Base-by-base conservation (phyloP, 129 eudicot genomes). In the Sambucus nigra region DNA sequence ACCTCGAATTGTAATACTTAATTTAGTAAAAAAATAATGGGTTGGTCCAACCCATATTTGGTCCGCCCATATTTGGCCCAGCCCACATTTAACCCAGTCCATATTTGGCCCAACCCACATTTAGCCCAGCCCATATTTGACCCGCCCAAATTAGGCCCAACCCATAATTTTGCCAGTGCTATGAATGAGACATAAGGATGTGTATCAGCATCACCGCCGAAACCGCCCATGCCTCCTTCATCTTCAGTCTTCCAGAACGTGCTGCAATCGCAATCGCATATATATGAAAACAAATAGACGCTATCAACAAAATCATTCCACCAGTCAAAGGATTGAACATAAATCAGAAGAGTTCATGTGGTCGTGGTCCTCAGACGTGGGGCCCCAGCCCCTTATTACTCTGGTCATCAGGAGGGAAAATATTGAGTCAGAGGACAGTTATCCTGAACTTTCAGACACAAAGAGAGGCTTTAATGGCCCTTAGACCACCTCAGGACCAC, bases 101-200 rank as follows among this genome's bases (percentile, higher is more conserved):
- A n/a, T n/a, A n/a, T n/a, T n/a, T n/a, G n/a, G n/a, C n/a, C n/a
- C n/a, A n/a, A n/a, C n/a, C n/a, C n/a, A n/a, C n/a, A n/a, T n/a
- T n/a, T n/a, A n/a, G n/a, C n/a, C n/a, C n/a, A n/a, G n/a, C n/a
- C n/a, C n/a, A n/a, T n/a, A n/a, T n/a, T n/a, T n/a, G n/a, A n/a
- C n/a, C n/a, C n/a, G n/a, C n/a, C n/a, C n/a, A n/a, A n/a, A n/a
- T n/a, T n/a, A n/a, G n/a, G n/a, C n/a, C n/a, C n/a, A n/a, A n/a
- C n/a, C n/a, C n/a, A n/a, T n/a, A n/a, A n/a, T n/a, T n/a, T n/a
- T n/a, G n/a, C n/a, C n/a, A n/a, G n/a, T n/a, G n/a, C n/a, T n/a
- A n/a, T n/a, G 80, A 91, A 86, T 63, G 83, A 92, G 75, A 86
- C 96, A 29, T 86, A 82, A 31, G 96, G 92, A 62, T 86, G 80